Evolutionary conservation across 1,139 yeast genomes (phyloP).

Genomic region (Lodderomyces orthopsilosis): DNA sequence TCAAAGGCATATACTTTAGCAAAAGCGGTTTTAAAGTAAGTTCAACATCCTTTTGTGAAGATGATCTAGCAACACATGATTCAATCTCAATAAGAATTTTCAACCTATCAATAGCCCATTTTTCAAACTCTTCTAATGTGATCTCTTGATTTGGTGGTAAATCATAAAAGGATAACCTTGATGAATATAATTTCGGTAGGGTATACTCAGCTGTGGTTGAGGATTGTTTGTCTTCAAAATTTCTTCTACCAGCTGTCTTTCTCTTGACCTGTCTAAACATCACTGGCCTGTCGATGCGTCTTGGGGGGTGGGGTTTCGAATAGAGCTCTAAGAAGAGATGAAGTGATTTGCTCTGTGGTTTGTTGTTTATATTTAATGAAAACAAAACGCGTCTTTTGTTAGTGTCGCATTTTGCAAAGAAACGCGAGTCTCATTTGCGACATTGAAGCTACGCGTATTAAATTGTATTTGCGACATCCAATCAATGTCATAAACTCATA

Average conservation of each 20-base stretch:
- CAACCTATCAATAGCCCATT: constrained; percentile 92
- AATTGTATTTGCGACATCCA: too few relatives aligned
- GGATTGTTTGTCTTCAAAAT: constrained; percentile 47
- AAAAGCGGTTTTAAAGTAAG: constrained; percentile 62
- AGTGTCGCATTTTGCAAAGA: too few relatives aligned
- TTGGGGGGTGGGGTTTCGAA: neutral
- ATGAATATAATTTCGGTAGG: constrained; percentile 13
- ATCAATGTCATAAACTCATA: neutral
- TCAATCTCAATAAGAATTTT: constrained; percentile 83
- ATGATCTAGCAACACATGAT: constrained; percentile 65
- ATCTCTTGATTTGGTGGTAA: constrained; percentile 80
- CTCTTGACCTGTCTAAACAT: constrained; percentile 80
- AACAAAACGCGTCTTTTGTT: too few relatives aligned
- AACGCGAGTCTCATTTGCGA: too few relatives aligned
- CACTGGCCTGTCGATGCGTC: neutral
- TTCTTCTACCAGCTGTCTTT: constrained; percentile 71
- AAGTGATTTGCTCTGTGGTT: too few relatives aligned
- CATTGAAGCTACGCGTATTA: too few relatives aligned
- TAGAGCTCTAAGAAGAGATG: too few relatives aligned
- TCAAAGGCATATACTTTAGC: constrained; percentile 63
- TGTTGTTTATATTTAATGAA: too few relatives aligned
- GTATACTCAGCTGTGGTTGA: constrained; percentile 34
- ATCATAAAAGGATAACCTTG: constrained; percentile 64
- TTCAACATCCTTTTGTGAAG: constrained; percentile 64
- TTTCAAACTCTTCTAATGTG: constrained; percentile 87